Conservation (phyloP, 306 rosid species). For the Citrullus mucosospermus region DNA sequence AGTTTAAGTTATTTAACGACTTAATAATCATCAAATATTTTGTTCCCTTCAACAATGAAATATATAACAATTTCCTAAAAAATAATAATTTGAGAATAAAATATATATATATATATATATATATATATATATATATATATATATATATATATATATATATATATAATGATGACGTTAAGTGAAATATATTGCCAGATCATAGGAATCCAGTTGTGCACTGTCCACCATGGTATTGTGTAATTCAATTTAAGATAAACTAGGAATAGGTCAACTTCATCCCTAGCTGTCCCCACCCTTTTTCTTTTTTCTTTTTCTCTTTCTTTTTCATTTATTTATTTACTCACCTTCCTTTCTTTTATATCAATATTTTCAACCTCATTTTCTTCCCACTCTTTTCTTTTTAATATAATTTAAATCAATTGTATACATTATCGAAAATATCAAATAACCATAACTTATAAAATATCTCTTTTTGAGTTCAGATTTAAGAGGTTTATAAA, state of each 20-base stretch:
- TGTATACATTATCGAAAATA: neutral
- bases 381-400: neutral
- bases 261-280: constrained; percentile 6
- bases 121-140: no score
- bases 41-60: neutral
- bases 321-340: no score
- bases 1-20: neutral
- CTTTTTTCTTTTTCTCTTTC: neutral
- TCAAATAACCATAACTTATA: neutral
- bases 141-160: no score
- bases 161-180: neutral
- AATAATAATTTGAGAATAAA: no score
- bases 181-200: neutral
- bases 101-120: no score
- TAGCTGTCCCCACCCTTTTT: constrained; percentile 2
- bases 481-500: no score
- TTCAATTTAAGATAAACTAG: neutral
- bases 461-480: no score
- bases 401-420: no score
- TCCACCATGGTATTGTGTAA: neutral
- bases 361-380: neutral
- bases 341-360: no score
- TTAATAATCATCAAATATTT: neutral
- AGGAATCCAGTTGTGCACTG: neutral
- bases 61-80: neutral